Evolutionary conservation across 148 eudicot species (phyloP).

Genomic region (Vaccinium corymbosum): DNA sequence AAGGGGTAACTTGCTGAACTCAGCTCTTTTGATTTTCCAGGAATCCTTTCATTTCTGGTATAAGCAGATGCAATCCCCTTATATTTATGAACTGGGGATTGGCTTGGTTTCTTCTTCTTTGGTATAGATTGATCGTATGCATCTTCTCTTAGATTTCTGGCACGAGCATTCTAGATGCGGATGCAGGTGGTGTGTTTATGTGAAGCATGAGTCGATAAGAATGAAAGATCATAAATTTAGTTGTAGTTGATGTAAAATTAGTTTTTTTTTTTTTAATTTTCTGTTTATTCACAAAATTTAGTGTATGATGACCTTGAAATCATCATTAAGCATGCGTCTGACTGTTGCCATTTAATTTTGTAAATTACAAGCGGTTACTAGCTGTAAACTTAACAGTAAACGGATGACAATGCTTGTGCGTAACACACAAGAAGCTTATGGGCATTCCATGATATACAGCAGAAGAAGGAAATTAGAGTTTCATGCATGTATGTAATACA

Average conservation of each 20-base stretch:
- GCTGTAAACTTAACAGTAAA: not conserved
- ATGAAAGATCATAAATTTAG: not conserved
- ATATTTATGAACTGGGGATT: not conserved
- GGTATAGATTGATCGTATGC: not conserved
- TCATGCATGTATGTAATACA: not conserved
- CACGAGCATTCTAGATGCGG: not conserved
- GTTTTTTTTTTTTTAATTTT: not conserved
- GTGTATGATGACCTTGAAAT: conserved; percentile 3
- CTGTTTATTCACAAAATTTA: not conserved
- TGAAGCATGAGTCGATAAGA: not conserved
- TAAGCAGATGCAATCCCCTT: not conserved
- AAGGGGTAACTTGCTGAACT: conserved; percentile 60
- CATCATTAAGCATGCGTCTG: not conserved
- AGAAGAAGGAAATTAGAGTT: not conserved
- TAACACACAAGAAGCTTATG: not conserved
- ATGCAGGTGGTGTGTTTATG: not conserved
- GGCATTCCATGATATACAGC: not conserved
- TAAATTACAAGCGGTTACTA: not conserved
- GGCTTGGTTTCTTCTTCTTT: not conserved
- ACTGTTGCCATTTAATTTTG: not conserved
- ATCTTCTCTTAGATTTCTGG: not conserved
- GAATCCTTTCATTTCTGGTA: conserved; percentile 1
- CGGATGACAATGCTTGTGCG: conserved; percentile 10
- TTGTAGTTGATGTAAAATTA: not conserved
- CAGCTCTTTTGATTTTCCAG: conserved; percentile 8